Evolutionary conservation across 1,139 yeast species (phyloP).

Genomic region (Hansenula sp.): DNA sequence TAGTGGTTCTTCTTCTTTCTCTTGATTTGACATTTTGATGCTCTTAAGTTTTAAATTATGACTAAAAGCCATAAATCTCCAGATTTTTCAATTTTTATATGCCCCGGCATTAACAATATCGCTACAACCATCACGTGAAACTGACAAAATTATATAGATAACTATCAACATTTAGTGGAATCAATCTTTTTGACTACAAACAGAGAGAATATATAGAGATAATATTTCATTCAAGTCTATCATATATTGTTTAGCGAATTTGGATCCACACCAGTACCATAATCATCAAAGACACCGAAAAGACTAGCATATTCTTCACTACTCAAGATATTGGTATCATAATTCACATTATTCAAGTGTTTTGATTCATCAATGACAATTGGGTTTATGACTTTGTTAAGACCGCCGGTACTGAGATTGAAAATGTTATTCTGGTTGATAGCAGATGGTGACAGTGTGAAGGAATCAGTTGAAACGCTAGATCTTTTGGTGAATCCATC

Average conservation of each 20-base stretch:
- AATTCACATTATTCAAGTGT: background rate
- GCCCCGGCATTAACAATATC: background rate
- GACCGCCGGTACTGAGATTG: background rate
- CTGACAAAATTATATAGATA: background rate
- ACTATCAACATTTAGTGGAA: too few species aligned
- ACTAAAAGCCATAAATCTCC: background rate
- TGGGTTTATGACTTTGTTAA: background rate
- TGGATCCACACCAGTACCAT: constrained; percentile 1
- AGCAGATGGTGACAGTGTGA: background rate
- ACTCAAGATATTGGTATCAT: constrained; percentile 9
- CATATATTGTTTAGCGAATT: too few species aligned
- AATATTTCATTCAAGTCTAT: too few species aligned
- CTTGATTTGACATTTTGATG: constrained; percentile 5
- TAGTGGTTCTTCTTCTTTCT: constrained; percentile 11
- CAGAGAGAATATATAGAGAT: too few species aligned
- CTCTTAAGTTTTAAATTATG: background rate
- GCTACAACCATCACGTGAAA: background rate
- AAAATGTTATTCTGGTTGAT: constrained; percentile 1
- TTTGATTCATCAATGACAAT: constrained; percentile 1
- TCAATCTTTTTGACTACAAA: too few species aligned
- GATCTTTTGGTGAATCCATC: background rate
- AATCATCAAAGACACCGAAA: constrained; percentile 22
- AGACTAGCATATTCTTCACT: constrained; percentile 20
- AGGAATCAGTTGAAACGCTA: background rate
- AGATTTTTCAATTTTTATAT: background rate